Evolutionary conservation across 148 eudicot genomes (phyloP).

Genomic region (Bassia scoparia): DNA sequence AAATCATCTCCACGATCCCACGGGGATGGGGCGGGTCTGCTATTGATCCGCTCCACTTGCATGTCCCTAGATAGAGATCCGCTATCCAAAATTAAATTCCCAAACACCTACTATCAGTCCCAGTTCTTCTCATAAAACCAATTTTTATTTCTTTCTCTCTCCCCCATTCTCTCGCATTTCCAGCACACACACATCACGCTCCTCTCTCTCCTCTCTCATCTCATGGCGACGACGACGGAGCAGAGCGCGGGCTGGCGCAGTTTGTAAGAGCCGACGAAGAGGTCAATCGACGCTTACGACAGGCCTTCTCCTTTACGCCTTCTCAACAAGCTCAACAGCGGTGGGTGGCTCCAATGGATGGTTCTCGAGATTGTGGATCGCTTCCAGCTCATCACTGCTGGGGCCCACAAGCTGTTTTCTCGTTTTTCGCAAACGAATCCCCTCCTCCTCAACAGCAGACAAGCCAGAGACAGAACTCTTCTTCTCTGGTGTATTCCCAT

Average conservation of each 20-base stretch:
- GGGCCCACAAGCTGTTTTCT: slow-evolving; percentile 61
- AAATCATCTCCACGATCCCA: too few species aligned
- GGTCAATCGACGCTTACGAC: slow-evolving; percentile 65
- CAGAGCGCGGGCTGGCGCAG: slow-evolving; percentile 55
- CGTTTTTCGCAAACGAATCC: slow-evolving; percentile 67
- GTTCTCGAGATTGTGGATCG: slow-evolving; percentile 77
- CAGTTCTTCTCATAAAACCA: too few species aligned
- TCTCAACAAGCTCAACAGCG: slow-evolving; percentile 24
- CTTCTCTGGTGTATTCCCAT: slow-evolving; percentile 27
- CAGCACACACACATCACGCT: neutral
- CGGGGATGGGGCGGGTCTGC: too few species aligned
- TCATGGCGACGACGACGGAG: slow-evolving; percentile 32
- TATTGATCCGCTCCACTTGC: too few species aligned
- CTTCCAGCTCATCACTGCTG: slow-evolving; percentile 61
- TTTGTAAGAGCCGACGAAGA: slow-evolving; percentile 41
- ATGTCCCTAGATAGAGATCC: too few species aligned
- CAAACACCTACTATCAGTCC: too few species aligned
- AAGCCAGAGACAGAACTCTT: neutral
- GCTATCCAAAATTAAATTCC: too few species aligned
- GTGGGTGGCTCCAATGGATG: slow-evolving; percentile 31
- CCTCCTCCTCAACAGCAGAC: slow-evolving; percentile 40
- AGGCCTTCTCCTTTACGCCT: slow-evolving; percentile 56
- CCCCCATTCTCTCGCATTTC: too few species aligned
- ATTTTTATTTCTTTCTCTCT: too few species aligned
- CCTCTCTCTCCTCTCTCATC: slow-evolving; percentile 20